Percentiles rank a stretch among this genome's conserved stretches.
phyloP scores from a whole-genome alignment of 148 eudicot genomes.

The Diospyros lotus region DNA sequence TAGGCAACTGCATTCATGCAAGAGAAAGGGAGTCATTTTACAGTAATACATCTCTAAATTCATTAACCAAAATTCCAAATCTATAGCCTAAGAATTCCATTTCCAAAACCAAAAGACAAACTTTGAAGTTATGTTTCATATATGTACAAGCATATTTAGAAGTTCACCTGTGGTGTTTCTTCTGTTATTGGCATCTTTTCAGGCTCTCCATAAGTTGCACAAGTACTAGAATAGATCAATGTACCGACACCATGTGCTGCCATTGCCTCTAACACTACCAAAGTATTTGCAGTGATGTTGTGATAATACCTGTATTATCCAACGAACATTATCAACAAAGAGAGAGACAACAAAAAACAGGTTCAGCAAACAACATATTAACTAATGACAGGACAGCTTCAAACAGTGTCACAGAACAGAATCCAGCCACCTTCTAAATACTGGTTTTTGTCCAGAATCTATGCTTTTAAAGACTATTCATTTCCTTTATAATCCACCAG shows the following conservation, averaged over 20 bases:
- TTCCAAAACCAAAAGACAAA: background rate
- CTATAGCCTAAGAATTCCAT: background rate
- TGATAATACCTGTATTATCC: constrained; percentile 69
- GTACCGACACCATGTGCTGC: constrained; percentile 72
- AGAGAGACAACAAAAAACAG: background rate
- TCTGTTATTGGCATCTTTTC: constrained; percentile 96
- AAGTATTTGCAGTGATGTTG: constrained; percentile 91
- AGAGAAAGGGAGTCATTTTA: background rate
- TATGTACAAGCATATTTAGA: constrained; percentile 3
- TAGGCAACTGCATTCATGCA: constrained; percentile 56
- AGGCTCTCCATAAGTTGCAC: constrained; percentile 98
- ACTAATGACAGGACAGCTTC: background rate
- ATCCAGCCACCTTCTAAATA: too few relatives aligned
- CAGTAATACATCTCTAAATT: background rate
- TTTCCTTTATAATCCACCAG: too few relatives aligned
- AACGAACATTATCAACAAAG: background rate
- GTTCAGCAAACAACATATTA: background rate
- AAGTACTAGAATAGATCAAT: constrained; percentile 95
- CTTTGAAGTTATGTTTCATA: background rate
- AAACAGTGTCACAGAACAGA: background rate
- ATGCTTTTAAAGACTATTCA: too few relatives aligned
- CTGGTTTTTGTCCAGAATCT: too few relatives aligned
- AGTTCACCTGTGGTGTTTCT: constrained; percentile 80
- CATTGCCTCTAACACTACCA: constrained; percentile 81
- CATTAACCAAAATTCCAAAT: constrained; percentile 7